Evolutionary conservation across 2,329 filamentous ascomycete species (phyloP).

Genomic region (Penicillium rolfsii): DNA sequence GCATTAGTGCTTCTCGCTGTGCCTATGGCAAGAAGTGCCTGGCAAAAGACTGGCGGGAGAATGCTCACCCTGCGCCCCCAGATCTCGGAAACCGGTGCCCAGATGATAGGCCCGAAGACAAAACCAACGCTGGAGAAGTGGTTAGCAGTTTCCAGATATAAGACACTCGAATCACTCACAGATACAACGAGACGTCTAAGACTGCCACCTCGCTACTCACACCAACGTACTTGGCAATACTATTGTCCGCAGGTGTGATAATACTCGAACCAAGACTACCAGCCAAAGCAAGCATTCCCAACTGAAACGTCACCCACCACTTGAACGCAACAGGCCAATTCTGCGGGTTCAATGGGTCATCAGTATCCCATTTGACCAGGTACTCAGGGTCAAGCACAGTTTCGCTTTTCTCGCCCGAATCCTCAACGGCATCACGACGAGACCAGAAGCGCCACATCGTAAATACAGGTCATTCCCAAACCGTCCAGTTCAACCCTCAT

Average conservation of each 20-base stretch:
- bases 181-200: slow-evolving; percentile 52
- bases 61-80: slow-evolving; percentile 53
- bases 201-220: slow-evolving; percentile 52
- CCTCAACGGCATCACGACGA: neutral
- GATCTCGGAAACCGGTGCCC: slow-evolving; percentile 51
- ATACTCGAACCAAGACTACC: slow-evolving; percentile 57
- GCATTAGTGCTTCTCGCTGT: slow-evolving; percentile 47
- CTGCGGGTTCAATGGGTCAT: slow-evolving; percentile 46
- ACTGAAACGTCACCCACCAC: slow-evolving; percentile 53
- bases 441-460: slow-evolving; percentile 2
- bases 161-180: slow-evolving; percentile 4
- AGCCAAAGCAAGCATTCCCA: slow-evolving; percentile 56
- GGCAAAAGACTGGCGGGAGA: slow-evolving; percentile 48
- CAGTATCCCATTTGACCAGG: slow-evolving; percentile 18
- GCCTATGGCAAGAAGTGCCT: slow-evolving; percentile 53
- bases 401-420: neutral
- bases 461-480: neutral
- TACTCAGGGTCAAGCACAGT: slow-evolving; percentile 14
- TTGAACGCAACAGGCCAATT: slow-evolving; percentile 53
- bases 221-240: slow-evolving; percentile 48
- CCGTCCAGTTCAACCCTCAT: neutral
- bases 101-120: slow-evolving; percentile 43
- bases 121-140: slow-evolving; percentile 15
- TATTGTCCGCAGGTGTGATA: slow-evolving; percentile 51
- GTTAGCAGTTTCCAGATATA: neutral